Percentiles rank a stretch among this genome's conserved stretches.
These are phyloP conservation scores for Cicer chorassanicum DNA, from an alignment of 306 rosid species.

Conservation along the genomic window DNA sequence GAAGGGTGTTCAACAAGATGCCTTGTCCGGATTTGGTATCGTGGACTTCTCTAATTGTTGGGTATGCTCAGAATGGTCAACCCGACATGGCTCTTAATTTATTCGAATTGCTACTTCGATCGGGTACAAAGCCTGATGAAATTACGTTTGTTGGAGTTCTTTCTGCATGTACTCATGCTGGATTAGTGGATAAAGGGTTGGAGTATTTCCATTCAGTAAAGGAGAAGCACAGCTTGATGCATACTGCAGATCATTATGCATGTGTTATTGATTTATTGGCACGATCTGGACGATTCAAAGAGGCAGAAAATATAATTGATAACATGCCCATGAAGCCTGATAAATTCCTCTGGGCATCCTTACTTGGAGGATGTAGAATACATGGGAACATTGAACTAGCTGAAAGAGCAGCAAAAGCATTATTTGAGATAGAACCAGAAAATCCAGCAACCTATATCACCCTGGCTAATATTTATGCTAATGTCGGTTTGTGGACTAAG, in stretches of 20 bases:
- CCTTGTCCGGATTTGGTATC: constrained; percentile 68
- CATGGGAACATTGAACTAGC: constrained; percentile 68
- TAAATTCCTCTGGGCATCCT: constrained; percentile 72
- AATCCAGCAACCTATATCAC: constrained; percentile 71
- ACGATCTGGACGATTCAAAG: constrained; percentile 64
- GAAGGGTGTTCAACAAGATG: constrained; percentile 58
- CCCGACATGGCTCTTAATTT: constrained; percentile 59
- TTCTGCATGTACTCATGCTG: constrained; percentile 75
- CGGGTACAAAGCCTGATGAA: constrained; percentile 68
- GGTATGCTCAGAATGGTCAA: constrained; percentile 74
- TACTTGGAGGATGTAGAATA: constrained; percentile 78
- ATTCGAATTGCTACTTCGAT: constrained; percentile 60
- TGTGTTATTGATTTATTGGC: constrained; percentile 71
- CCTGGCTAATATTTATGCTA: constrained; percentile 73
- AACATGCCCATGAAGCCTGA: constrained; percentile 67
- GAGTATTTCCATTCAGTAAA: constrained; percentile 61
- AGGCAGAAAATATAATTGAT: constrained; percentile 61
- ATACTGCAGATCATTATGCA: constrained; percentile 72
- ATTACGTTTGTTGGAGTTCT: constrained; percentile 69
- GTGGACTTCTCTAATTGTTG: constrained; percentile 73
- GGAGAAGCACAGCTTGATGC: constrained; percentile 61
- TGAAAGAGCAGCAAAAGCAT: constrained; percentile 62
- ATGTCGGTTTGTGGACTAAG: constrained; percentile 64
- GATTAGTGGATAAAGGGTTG: constrained; percentile 67
- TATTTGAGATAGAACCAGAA: constrained; percentile 71